Base-by-base conservation (phyloP, 768 basidiomycete genomes). In the Hydnum rufescens region DNA sequence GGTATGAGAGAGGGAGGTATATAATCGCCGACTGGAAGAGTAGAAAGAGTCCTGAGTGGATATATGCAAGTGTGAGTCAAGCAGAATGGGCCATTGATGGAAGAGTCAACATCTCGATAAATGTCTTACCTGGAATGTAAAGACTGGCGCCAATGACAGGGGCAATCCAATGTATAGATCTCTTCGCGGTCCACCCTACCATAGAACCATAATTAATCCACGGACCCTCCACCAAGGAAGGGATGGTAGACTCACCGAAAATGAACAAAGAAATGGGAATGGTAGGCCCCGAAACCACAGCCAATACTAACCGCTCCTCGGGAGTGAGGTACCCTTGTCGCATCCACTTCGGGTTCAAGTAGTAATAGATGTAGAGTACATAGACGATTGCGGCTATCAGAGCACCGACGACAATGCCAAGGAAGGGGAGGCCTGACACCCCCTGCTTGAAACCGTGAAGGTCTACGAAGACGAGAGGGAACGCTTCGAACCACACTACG, bases 191-290 rank as follows among this genome's bases (percentile, higher is more conserved):
- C 65, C 64, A 66, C 0, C 34, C 34, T 8, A 39, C 8, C 34
- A 39, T 39, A 19, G 19, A 39, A n/a, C n/a, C n/a, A n/a, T n/a
- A n/a, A n/a, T n/a, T n/a, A n/a, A n/a, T n/a, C n/a, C n/a, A n/a
- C n/a, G n/a, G n/a, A n/a, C n/a, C n/a, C n/a, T n/a, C n/a, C n/a
- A n/a, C n/a, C n/a, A n/a, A n/a, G n/a, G n/a, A n/a, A n/a, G 57
- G 54, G 54, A 62, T 65, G 43, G 62, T 62, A 13, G 66, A 66
- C 66, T 64, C 67, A 6, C 65, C 67, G 42, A 67, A 67, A 64
- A 65, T 65, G 58, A 68, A 64, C 63, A 68, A 62, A 46, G 64
- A 59, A 51, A 66, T 60, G 18, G 61, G 60, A 5, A 67, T 54
- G 32, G 60, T 48, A 57, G 64, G 64, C 5, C 64, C 63, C 8